Evolutionary conservation across 1,284 basidiomycete genomes (phyloP).

Genomic region (Melanopsichium pennsylvanicum): DNA sequence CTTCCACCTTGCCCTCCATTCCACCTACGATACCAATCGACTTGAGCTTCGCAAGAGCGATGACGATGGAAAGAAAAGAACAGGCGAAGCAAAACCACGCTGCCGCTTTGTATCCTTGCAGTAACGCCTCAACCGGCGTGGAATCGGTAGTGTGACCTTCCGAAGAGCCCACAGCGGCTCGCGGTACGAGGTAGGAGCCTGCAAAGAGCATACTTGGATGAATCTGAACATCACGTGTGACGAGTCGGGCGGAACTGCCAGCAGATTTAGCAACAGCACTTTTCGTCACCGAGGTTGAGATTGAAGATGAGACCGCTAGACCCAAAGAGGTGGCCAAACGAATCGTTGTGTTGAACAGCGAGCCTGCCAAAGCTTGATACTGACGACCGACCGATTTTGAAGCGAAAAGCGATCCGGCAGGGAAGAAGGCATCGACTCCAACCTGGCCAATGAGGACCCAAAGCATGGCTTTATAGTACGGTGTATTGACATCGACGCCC

Average conservation of each 20-base stretch:
- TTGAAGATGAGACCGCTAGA: conserved; percentile 52
- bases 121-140: conserved; percentile 15
- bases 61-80: conserved; percentile 28
- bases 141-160: background rate
- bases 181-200: background rate
- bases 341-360: conserved; percentile 57
- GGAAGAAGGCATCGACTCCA: conserved; percentile 53
- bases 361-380: conserved; percentile 55
- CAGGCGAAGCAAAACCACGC: conserved; percentile 52
- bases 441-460: conserved; percentile 74
- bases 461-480: conserved; percentile 84
- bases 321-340: conserved; percentile 58
- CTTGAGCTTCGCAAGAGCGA: conserved; percentile 37
- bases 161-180: conserved; percentile 11
- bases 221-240: conserved; percentile 4
- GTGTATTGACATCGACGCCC: conserved; percentile 71
- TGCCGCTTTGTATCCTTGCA: conserved; percentile 53
- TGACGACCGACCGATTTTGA: conserved; percentile 44
- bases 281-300: conserved; percentile 50
- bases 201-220: conserved; percentile 25
- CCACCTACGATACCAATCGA: conserved; percentile 52
- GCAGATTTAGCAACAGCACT: conserved; percentile 10
- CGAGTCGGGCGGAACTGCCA: conserved; percentile 3
- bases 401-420: conserved; percentile 45
- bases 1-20: conserved; percentile 40